Conservation (phyloP, 2,329 filamentous ascomycete species). For the Cladosporium velox region DNA sequence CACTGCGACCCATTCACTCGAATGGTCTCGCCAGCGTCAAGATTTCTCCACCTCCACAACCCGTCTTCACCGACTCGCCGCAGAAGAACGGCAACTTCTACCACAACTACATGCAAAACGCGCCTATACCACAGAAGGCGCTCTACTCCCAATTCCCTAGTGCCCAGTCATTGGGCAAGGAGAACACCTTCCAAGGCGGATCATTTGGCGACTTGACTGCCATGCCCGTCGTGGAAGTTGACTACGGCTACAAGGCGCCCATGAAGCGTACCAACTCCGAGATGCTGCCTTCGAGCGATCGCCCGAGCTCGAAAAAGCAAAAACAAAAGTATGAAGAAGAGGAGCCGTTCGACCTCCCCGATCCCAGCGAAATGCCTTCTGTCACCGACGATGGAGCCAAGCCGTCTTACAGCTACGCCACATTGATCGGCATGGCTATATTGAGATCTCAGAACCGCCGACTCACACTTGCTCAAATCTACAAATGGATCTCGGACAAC, state of each 20-base stretch:
- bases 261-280: slow-evolving; percentile 63
- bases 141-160: slow-evolving; percentile 17
- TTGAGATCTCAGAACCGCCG: slow-evolving; percentile 79
- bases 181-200: slow-evolving; percentile 30
- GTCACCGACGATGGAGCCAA: slow-evolving; percentile 86
- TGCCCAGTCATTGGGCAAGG: slow-evolving; percentile 26
- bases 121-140: slow-evolving; percentile 24
- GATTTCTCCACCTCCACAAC: slow-evolving; percentile 64
- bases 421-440: slow-evolving; percentile 95
- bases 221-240: slow-evolving; percentile 43
- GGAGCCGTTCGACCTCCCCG: slow-evolving; percentile 58
- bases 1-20: slow-evolving; percentile 60
- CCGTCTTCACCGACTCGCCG: slow-evolving; percentile 65
- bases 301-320: slow-evolving; percentile 62
- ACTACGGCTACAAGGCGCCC: slow-evolving; percentile 47
- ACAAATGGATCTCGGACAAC: slow-evolving; percentile 98
- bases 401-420: slow-evolving; percentile 89
- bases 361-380: slow-evolving; percentile 75
- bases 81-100: slow-evolving; percentile 58
- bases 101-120: slow-evolving; percentile 39
- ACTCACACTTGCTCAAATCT: slow-evolving; percentile 90
- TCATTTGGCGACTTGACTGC: slow-evolving; percentile 42
- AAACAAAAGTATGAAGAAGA: slow-evolving; percentile 59
- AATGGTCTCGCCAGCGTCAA: slow-evolving; percentile 67
- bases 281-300: slow-evolving; percentile 69